Evolutionary conservation across 352 stramenopile species (phyloP), one percentile per base, ranked within the genome.

Genomic region (Aphanomyces stellatus): DNA sequence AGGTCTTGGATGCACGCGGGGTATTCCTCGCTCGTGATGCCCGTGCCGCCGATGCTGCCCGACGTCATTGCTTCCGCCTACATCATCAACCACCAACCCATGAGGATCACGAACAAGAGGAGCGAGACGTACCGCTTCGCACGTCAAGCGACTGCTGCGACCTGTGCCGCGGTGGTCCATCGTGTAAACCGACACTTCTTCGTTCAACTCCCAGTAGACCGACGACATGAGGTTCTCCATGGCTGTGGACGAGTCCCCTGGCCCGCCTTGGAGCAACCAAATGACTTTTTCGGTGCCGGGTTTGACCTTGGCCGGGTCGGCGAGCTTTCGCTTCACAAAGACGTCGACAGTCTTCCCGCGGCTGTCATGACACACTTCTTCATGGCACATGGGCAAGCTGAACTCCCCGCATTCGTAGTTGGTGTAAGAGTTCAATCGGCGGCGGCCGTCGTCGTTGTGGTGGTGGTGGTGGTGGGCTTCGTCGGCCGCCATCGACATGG

Each of bases 201-300:
- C 71, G 41, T 67, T 71, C 30, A 87, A 68, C 24, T 82, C 72
- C 53, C 78, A 63, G 43, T 77, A 82, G 63, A 88, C 71, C 19
- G 76, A 59, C 49, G 72, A 59, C 72, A 88, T 81, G 33, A 86
- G 76, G n/a, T 75, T 64, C 10, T 86, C 78, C 4, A 70, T 85
- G 27, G 80, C 82, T 3, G 77, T 88, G 4, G 82, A 90, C 24
- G 82, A 88, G 19, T 81, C 82, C 6, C 82, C 82, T 5, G 82
- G 82, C 0, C 82, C 82, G 51, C 82, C 82, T 51, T 90, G 82
- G 28, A 90, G 72, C 48, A 90, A 76, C 82, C 82, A 90, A 34
- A 90, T 65, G 22, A 81, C 72, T 42, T 86, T 87, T 13, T 67
- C 60, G 10, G 19, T 67, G 30, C 60, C 60, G 41, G 57, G 51